A percentile compares a stretch with the other conserved stretches of the same genome.
Conservation (phyloP, 352 stramenopile species). For the Pythium volutum region DNA sequence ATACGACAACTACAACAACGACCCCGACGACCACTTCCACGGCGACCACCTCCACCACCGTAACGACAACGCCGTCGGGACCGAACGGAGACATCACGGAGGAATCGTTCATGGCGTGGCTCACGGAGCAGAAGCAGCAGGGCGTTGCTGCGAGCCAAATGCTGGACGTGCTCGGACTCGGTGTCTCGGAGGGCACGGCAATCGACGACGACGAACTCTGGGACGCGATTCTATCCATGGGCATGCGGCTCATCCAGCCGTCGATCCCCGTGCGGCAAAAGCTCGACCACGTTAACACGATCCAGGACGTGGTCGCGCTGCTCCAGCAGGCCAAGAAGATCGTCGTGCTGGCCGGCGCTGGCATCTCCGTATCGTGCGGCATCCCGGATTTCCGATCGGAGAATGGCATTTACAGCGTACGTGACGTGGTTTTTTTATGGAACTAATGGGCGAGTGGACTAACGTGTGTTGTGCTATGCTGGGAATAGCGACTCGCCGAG, state of each 20-base stretch:
- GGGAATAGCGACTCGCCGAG: slow-evolving; percentile 56
- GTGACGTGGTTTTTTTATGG: slow-evolving; percentile 20
- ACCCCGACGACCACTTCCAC: slow-evolving; percentile 24
- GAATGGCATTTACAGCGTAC: slow-evolving; percentile 88
- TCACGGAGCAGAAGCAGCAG: slow-evolving; percentile 70
- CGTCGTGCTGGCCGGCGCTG: slow-evolving; percentile 91
- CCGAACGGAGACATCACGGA: slow-evolving; percentile 48
- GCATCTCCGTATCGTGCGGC: slow-evolving; percentile 96
- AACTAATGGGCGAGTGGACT: not conserved
- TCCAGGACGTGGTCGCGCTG: slow-evolving; percentile 75
- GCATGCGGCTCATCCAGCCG: slow-evolving; percentile 74
- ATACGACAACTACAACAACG: not conserved
- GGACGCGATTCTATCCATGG: slow-evolving; percentile 85
- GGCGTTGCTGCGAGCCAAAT: slow-evolving; percentile 63
- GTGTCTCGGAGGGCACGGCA: slow-evolving; percentile 71
- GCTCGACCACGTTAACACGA: slow-evolving; percentile 34
- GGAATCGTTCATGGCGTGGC: slow-evolving; percentile 78
- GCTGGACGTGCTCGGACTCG: slow-evolving; percentile 73
- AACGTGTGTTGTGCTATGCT: not conserved
- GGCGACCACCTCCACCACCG: slow-evolving; percentile 11
- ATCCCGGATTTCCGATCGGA: slow-evolving; percentile 99
- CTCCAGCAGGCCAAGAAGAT: slow-evolving; percentile 85
- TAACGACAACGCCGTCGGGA: slow-evolving; percentile 26
- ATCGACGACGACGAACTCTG: slow-evolving; percentile 82
- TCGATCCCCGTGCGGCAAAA: slow-evolving; percentile 39